Base-by-base conservation (phyloP, 2,329 filamentous ascomycete genomes). In the Ceratocystis alfenasii region DNA sequence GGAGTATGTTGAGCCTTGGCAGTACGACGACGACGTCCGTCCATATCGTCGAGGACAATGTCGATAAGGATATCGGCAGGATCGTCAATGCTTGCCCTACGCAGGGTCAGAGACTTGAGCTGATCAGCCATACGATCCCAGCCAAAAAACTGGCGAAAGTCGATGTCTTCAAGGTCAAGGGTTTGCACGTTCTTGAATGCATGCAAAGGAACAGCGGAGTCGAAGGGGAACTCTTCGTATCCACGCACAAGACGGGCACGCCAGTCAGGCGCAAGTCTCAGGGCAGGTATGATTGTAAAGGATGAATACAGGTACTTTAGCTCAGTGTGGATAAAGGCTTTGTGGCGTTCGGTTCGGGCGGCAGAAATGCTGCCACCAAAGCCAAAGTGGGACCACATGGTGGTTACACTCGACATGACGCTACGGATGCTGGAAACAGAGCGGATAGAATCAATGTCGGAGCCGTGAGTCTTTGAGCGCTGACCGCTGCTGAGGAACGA, bases 141-240 rank as follows among this genome's bases (percentile, higher is more conserved):
- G 67, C 94, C 94, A 76, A 91, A 96, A 77, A 97, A 96, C 71
- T 96, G 92, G 68, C 94, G 86, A 74, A 96, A 96, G 75, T 99
- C 94, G 73, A 97, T 88, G 76, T 95, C 92, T 77, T 87, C 92
- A 64, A 99, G 89, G 75, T 99, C 94, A 69, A 99, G 81, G 25
- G 90, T 88, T 76, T 93, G 93, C 65, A 97, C 79, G 71, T 97
- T 99, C 78, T 99, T 97, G 83, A 99, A 97, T 7, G 89, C 89
- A 74, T 95, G 88, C n/a, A 99, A 80, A 22, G 94, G 94, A 36
- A 99, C 94, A 22, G 94, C 94, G 28, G 90, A 96, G 75, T 99
- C 94, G 75, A 97, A 96, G 2, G 94, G 94, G 70, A 97, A 99
- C 75, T 96, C 93, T 75, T 99, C 94, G 73, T 94, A 97, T 33